These are phyloP conservation scores for Luvunga scandens DNA, from an alignment of 345 rosid species.

Conservation along the genomic window DNA sequence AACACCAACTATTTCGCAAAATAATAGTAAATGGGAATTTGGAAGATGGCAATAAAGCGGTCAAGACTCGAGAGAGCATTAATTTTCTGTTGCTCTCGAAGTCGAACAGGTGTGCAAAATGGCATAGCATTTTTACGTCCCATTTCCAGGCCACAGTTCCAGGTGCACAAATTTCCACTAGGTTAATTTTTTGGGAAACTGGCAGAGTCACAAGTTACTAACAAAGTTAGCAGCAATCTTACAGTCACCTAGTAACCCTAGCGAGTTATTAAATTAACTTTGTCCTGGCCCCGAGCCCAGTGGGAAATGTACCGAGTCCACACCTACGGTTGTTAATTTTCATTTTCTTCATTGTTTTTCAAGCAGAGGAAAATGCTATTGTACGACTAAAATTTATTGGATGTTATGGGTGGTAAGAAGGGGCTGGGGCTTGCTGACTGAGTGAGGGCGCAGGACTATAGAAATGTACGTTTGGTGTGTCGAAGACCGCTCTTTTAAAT, in stretches of 20 bases:
- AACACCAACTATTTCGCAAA: not conserved
- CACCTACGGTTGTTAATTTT: too few relatives aligned
- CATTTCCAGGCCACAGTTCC: too few relatives aligned
- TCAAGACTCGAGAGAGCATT: not conserved
- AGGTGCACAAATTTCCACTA: too few relatives aligned
- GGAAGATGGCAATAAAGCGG: not conserved
- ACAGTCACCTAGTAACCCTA: not conserved
- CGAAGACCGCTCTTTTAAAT: constrained; percentile 19
- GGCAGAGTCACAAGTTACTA: not conserved
- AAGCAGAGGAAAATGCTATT: too few relatives aligned
- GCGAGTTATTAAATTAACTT: not conserved
- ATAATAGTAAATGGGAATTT: not conserved
- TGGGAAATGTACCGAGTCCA: too few relatives aligned
- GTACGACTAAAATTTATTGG: too few relatives aligned
- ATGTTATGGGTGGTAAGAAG: not conserved
- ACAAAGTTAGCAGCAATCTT: not conserved
- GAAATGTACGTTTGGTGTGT: constrained; percentile 10
- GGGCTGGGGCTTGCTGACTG: not conserved
- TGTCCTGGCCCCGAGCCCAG: too few relatives aligned
- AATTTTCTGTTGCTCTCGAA: not conserved
- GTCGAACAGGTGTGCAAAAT: not conserved
- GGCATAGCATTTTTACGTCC: too few relatives aligned
- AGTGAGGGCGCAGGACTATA: not conserved
- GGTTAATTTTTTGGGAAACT: not conserved
- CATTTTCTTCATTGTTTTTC: too few relatives aligned